These are phyloP conservation scores for Pseudozyma thailandica DNA, from an alignment of 1,284 basidiomycete species.

Conservation along the genomic window DNA sequence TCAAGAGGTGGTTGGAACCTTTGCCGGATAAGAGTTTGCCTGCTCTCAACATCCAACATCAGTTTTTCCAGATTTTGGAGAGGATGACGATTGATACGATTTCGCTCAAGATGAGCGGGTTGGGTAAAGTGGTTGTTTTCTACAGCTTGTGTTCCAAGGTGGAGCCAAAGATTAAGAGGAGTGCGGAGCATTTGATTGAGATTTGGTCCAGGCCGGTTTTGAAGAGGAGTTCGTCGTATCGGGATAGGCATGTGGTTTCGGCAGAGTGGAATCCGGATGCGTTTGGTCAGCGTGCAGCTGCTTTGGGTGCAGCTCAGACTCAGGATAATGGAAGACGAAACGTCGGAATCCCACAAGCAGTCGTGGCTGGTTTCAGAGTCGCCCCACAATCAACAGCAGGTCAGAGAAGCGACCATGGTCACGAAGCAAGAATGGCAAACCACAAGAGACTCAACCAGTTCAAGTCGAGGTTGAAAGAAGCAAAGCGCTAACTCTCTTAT, in stretches of 20 bases:
- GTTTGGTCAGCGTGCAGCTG: slow-evolving; percentile 27
- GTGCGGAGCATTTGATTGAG: slow-evolving; percentile 84
- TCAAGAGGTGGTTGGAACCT: slow-evolving; percentile 92
- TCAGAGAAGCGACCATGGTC: slow-evolving; percentile 44
- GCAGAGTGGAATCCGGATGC: slow-evolving; percentile 57
- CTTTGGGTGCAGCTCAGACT: neutral
- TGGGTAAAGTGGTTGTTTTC: slow-evolving; percentile 93
- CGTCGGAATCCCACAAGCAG: slow-evolving; percentile 59
- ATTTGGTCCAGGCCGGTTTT: slow-evolving; percentile 67
- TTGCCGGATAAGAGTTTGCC: slow-evolving; percentile 91
- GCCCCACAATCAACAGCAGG: slow-evolving; percentile 51
- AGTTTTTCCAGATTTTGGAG: slow-evolving; percentile 82
- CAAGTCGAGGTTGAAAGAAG: slow-evolving; percentile 57
- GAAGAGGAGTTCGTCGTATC: slow-evolving; percentile 63
- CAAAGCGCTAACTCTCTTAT: slow-evolving; percentile 31
- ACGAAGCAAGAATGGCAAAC: slow-evolving; percentile 57
- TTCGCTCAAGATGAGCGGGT: slow-evolving; percentile 88
- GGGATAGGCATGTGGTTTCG: slow-evolving; percentile 58
- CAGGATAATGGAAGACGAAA: slow-evolving; percentile 38
- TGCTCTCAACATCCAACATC: slow-evolving; percentile 92
- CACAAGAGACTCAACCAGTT: slow-evolving; percentile 59
- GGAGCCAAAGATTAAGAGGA: slow-evolving; percentile 80
- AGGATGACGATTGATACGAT: slow-evolving; percentile 89
- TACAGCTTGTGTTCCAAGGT: slow-evolving; percentile 91
- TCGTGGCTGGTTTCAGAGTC: slow-evolving; percentile 56